These are phyloP conservation scores for Picochlorum sp. DNA, from an alignment of 139 green algal species.

Conservation along the genomic window DNA sequence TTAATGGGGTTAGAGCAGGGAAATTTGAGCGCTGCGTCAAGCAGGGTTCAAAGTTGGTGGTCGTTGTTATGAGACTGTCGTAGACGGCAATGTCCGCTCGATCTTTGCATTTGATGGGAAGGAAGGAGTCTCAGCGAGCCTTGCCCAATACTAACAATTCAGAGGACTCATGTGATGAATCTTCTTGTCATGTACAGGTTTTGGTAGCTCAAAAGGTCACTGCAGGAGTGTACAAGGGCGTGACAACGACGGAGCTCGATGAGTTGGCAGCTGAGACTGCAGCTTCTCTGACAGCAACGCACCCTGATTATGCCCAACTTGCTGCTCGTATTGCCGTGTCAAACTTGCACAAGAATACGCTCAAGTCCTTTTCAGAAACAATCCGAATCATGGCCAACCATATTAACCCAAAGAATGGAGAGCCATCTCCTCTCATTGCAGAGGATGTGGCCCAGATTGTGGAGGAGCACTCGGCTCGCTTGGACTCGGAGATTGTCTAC, in stretches of 20 bases:
- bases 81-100: neutral
- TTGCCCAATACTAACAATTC: neutral
- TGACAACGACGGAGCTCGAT: constrained; percentile 95
- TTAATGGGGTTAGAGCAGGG: no score
- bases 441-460: constrained; percentile 91
- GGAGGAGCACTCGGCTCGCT: constrained; percentile 61
- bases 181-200: constrained; percentile 50
- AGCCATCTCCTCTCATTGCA: constrained; percentile 72
- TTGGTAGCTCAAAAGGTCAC: constrained; percentile 96
- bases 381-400: constrained; percentile 87
- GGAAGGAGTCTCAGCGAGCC: no score
- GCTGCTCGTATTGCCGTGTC: constrained; percentile 96
- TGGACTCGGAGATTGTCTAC: constrained; percentile 98
- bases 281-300: constrained; percentile 89
- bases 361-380: constrained; percentile 93
- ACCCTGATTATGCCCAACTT: constrained; percentile 98
- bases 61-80: neutral
- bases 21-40: no score
- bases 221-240: constrained; percentile 89
- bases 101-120: neutral
- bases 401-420: constrained; percentile 82
- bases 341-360: constrained; percentile 99
- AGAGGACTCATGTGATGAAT: neutral
- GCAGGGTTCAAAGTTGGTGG: no score
- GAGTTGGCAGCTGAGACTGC: constrained; percentile 98